phyloP scores from a whole-genome alignment of 495 filamentous ascomycete genomes.

The Daldinia vernicosa region DNA sequence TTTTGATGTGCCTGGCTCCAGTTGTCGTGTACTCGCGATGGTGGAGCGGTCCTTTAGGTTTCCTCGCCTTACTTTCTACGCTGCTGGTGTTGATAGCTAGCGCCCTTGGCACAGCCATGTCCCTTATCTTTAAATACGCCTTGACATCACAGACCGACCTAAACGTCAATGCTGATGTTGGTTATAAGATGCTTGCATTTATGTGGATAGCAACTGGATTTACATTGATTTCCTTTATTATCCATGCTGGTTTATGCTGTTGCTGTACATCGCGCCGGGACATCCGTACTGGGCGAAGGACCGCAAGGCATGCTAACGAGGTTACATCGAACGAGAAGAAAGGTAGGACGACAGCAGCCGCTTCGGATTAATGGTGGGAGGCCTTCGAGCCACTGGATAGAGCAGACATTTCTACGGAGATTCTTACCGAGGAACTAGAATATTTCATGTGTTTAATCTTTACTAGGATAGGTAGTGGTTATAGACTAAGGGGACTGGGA shows the following conservation, averaged over 20 bases:
- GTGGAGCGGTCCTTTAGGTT: slow-evolving; percentile 56
- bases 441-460: neutral
- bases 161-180: slow-evolving; percentile 78
- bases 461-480: slow-evolving; percentile 5
- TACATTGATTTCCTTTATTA: slow-evolving; percentile 70
- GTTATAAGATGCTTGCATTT: slow-evolving; percentile 80
- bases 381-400: neutral
- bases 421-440: neutral
- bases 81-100: slow-evolving; percentile 74
- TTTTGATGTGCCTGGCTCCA: slow-evolving; percentile 60
- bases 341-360: slow-evolving; percentile 16
- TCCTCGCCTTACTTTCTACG: slow-evolving; percentile 72
- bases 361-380: slow-evolving; percentile 8
- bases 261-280: slow-evolving; percentile 71
- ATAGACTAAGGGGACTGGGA: slow-evolving; percentile 3
- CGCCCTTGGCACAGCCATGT: slow-evolving; percentile 82
- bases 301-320: slow-evolving; percentile 32
- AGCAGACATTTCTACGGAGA: neutral
- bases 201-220: slow-evolving; percentile 85
- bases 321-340: slow-evolving; percentile 12
- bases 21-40: slow-evolving; percentile 56
- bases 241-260: slow-evolving; percentile 78
- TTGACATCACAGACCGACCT: slow-evolving; percentile 69
- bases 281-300: slow-evolving; percentile 62
- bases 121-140: slow-evolving; percentile 77